These are phyloP conservation scores for Asterochloris sp. DNA, from an alignment of 139 green algal species.

Conservation along the genomic window DNA sequence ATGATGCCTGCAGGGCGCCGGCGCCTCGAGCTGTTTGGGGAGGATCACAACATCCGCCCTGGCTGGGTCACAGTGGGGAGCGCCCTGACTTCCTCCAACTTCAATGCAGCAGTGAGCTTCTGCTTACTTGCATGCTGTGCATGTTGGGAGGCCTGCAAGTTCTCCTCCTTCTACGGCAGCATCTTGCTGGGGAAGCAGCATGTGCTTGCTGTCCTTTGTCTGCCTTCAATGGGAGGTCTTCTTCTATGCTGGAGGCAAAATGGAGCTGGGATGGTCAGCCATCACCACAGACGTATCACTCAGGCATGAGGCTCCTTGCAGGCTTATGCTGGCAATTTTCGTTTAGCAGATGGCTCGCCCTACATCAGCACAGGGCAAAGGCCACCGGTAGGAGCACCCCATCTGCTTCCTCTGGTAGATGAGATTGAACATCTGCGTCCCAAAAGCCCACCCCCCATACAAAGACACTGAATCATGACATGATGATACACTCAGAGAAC, in stretches of 20 bases:
- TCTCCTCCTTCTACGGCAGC: background rate
- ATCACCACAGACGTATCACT: background rate
- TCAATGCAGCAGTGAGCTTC: conserved; percentile 47
- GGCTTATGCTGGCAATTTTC: conserved; percentile 54
- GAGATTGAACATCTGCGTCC: conserved; percentile 72
- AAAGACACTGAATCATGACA: too few relatives aligned
- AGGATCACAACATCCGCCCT: conserved; percentile 81
- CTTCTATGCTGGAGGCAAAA: background rate
- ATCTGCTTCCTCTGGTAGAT: conserved; percentile 54
- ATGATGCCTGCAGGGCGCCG: conserved; percentile 20
- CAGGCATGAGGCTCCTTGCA: conserved; percentile 22
- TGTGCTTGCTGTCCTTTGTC: background rate
- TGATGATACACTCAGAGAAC: too few relatives aligned
- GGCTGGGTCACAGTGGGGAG: conserved; percentile 81
- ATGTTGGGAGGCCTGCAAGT: background rate
- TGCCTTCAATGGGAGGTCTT: background rate
- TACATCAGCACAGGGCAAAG: conserved; percentile 38
- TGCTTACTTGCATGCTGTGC: background rate
- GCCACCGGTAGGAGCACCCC: conserved; percentile 42
- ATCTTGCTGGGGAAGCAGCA: background rate
- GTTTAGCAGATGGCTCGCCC: conserved; percentile 41
- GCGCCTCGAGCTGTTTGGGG: conserved; percentile 82
- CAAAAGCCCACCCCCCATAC: conserved; percentile 29
- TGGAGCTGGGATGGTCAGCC: background rate
- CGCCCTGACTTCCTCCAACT: conserved; percentile 66